Evolutionary conservation across 441 rosid species (phyloP), one percentile per base, ranked within the genome.

Genomic region (Raphanus hybrid): DNA sequence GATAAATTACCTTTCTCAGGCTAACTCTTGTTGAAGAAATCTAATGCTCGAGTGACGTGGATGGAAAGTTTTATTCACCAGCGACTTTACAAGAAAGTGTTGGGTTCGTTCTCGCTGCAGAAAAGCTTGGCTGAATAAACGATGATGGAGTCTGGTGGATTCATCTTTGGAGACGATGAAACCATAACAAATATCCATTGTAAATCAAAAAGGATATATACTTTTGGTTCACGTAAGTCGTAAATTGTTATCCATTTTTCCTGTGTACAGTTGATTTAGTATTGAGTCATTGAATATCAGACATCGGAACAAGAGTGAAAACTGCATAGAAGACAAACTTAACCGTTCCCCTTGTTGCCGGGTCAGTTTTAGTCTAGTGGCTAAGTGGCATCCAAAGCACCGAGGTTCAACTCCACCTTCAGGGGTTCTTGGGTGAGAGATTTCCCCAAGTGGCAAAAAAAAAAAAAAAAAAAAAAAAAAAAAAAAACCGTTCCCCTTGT

Each of bases 1-100:
- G 87, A 87, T 78, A 87, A 81, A 77, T 76, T 86, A 70, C 96
- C 99, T 1, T 92, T 87, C 85, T 77, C 81, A 70, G 74, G 80
- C 70, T 86, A 86, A 50, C 81, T 73, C 14, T 45, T 12, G 52
- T 45, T 45, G 14, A 45, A 45, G 41, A 29, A 58, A 48, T 64
- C 76, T 85, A 78, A 84, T 78, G 78, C 66, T 32, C 50, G 34
- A 60, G 45, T 58, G 6, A 14, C 45, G 41, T 48, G 32, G 67
- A 64, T 4, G 23, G 35, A 12, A 32, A 55, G 48, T 50, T 83
- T 79, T 75, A 26, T 73, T 57, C 64, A 65, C 48, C 64, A 64
- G 39, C 20, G 23, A 55, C 72, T 59, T 63, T 18, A 41, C 37
- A 29, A 66, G 70, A 67, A 57, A 77, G 75, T 32, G 67, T 69